Conservation (phyloP, 257 asterid genomes). For the Datura wrightii region DNA sequence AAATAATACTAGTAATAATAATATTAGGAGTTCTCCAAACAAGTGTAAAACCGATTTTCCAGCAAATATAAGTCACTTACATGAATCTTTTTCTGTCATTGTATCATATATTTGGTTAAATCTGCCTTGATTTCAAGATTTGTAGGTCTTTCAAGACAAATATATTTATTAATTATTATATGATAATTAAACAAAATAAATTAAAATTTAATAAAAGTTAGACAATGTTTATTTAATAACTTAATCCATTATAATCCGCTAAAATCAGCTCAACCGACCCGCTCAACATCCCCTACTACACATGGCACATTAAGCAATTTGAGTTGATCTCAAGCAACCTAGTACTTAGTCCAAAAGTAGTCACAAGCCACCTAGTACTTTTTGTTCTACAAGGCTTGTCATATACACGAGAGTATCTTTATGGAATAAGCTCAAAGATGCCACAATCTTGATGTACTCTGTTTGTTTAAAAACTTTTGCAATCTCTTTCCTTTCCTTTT, state of each 20-base stretch:
- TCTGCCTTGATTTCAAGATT: not conserved
- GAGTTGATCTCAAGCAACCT: too few species aligned
- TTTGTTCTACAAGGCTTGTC: not conserved
- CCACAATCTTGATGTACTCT: not conserved
- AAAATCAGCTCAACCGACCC: not conserved
- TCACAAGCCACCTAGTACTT: not conserved
- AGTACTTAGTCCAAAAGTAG: constrained; percentile 13
- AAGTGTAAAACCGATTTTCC: too few species aligned
- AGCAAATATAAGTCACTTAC: not conserved
- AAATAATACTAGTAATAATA: not conserved
- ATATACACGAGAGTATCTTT: constrained; percentile 15
- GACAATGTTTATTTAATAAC: too few species aligned
- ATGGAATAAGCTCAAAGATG: constrained; percentile 17
- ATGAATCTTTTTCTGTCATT: not conserved
- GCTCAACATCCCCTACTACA: too few species aligned
- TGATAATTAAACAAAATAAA: too few species aligned
- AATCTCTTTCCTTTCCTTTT: not conserved
- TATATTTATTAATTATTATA: too few species aligned
- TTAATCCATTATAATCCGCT: not conserved
- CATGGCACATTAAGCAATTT: not conserved
- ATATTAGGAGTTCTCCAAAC: not conserved
- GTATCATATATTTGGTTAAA: not conserved
- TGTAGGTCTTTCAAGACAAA: too few species aligned
- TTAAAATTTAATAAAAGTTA: not conserved
- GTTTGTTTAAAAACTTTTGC: not conserved